phyloP scores from a whole-genome alignment of 495 filamentous ascomycete genomes.

The Podospora conica region DNA sequence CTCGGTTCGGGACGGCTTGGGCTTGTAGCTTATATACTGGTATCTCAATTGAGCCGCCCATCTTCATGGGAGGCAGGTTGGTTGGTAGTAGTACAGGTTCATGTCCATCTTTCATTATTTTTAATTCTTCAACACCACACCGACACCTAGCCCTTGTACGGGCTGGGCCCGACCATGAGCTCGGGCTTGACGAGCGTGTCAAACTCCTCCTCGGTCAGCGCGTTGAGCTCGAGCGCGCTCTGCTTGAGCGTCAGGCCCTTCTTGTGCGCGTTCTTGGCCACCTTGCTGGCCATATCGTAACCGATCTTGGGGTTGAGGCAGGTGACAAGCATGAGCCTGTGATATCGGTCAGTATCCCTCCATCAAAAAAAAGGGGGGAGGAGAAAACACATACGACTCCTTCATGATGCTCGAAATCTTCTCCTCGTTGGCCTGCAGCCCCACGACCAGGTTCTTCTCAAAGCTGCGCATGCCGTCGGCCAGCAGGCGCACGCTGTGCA shows the following conservation, averaged over 20 bases:
- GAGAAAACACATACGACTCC: slow-evolving; percentile 53
- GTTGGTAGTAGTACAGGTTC: neutral
- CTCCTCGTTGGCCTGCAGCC: slow-evolving; percentile 87
- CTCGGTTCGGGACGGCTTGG: neutral
- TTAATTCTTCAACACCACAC: neutral
- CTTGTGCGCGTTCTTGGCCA: slow-evolving; percentile 99
- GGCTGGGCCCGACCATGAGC: slow-evolving; percentile 86
- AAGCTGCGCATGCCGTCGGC: slow-evolving; percentile 92
- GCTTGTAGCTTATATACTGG: neutral
- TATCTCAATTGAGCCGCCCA: neutral
- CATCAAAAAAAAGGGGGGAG: neutral
- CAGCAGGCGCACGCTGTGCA: slow-evolving; percentile 82
- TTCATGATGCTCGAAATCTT: slow-evolving; percentile 82
- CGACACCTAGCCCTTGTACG: slow-evolving; percentile 36
- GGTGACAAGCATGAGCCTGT: slow-evolving; percentile 93
- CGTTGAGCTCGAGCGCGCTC: slow-evolving; percentile 89
- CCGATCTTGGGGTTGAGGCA: slow-evolving; percentile 98
- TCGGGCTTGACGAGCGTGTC: slow-evolving; percentile 88
- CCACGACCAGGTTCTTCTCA: slow-evolving; percentile 84
- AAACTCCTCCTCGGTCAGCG: slow-evolving; percentile 85
- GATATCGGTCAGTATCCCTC: slow-evolving; percentile 4
- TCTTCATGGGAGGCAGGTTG: neutral
- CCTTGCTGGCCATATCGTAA: slow-evolving; percentile 96
- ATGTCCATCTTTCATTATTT: neutral
- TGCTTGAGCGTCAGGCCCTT: slow-evolving; percentile 91